phyloP scores from a whole-genome alignment of 2,329 filamentous ascomycete species.

The Pyrenophora graminea region DNA sequence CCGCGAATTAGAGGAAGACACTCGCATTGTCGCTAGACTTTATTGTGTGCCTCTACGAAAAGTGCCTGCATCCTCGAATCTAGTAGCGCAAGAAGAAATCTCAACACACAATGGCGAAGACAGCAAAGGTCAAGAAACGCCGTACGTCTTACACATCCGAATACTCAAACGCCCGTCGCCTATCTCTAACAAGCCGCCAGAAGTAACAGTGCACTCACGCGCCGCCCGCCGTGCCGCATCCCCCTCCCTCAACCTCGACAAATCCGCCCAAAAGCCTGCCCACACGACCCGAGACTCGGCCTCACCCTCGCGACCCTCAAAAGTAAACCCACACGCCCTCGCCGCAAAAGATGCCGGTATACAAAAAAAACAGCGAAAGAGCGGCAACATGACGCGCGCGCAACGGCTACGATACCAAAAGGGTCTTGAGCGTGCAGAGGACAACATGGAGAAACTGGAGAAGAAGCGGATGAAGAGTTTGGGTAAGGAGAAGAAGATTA shows the following conservation, averaged over 20 bases:
- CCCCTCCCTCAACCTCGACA: constrained; percentile 71
- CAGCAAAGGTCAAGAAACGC: constrained; percentile 53
- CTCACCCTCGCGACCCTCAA: constrained; percentile 29
- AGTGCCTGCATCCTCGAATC: not conserved
- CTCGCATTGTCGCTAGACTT: not conserved
- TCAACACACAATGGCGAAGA: constrained; percentile 48
- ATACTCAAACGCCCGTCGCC: not conserved
- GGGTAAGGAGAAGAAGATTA: constrained; percentile 53
- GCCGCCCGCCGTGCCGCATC: constrained; percentile 74
- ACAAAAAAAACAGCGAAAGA: constrained; percentile 67
- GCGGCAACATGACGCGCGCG: constrained; percentile 50
- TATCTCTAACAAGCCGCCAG: constrained; percentile 46
- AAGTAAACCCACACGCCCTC: constrained; percentile 59
- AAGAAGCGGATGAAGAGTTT: constrained; percentile 60
- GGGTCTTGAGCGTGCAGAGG: constrained; percentile 59
- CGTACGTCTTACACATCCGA: constrained; percentile 28
- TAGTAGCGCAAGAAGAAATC: not conserved
- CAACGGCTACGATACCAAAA: constrained; percentile 56
- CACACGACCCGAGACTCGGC: constrained; percentile 46
- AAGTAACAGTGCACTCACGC: constrained; percentile 70
- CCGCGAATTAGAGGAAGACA: not conserved
- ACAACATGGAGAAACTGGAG: constrained; percentile 59
- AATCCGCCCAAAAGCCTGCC: constrained; percentile 61
- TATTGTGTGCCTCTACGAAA: not conserved
- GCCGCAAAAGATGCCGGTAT: constrained; percentile 72